Base-by-base conservation (phyloP, 2,329 filamentous ascomycete species). In the Ophiocordyceps camponoti-floridani region DNA sequence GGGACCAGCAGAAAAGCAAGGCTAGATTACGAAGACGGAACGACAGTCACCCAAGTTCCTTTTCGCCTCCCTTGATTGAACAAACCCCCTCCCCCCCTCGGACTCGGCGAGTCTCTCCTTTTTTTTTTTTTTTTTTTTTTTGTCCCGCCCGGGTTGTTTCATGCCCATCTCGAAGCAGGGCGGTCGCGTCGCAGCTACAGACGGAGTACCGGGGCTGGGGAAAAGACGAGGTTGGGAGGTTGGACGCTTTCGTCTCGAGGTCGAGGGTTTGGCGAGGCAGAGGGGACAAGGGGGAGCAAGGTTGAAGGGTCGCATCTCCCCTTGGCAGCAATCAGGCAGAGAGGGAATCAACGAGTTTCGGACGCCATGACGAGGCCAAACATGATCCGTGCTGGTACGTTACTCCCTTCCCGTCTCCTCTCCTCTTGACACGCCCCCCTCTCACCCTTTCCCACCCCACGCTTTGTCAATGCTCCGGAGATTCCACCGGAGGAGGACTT, bases 311-410 rank as follows among this genome's bases (percentile, higher is more conserved):
- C 18, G 42, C 18, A n/a, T 41, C 41, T 40, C 19, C 40, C 33
- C 41, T 41, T 30, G 27, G 31, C 16, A 10, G 35, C 33, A 26
- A 28, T 12, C 28, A 37, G 26, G 35, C 33, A 43, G 16, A 23
- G 30, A 11, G n/a, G 28, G 16, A 26, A 41, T 9, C 38, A 35
- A n/a, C 31, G n/a, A 35, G n/a, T n/a, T n/a, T n/a, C 38, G 40
- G 26, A 28, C 45, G 69, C 54, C 55, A 77, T 77, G 73, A 73
- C 72, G 56, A 70, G 72, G 62, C 72, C 72, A 55, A 66, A 68
- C 53, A 74, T 77, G 53, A 66, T 77, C 62, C 71, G 73, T 57
- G 73, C 73, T 58, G 73, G 73, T 77, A 72, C 54, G 72, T 74
- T 63, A 50, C 19, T 37, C 43, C 45, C 41, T 16, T 38, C 35